Evolutionary conservation across 2,329 filamentous ascomycete genomes (phyloP), one percentile per base, ranked within the genome.

Genomic region (Fusarium clavum): DNA sequence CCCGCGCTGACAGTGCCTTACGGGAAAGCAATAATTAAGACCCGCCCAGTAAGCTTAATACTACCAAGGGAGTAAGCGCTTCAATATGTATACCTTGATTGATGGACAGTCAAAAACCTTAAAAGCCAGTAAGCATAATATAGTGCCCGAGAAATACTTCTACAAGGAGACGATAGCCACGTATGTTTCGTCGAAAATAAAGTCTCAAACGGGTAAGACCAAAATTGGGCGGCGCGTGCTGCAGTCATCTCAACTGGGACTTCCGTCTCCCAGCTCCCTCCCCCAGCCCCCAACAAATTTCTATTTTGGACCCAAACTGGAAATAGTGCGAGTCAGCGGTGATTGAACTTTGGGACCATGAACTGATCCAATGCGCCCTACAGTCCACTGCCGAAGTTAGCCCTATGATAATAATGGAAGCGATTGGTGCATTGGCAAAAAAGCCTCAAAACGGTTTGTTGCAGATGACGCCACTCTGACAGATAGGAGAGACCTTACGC

Each of bases 401-500:
- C 4, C 3, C 3, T 12, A 7, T 0, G 34, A n/a, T 3, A 12
- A n/a, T 6, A 12, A 7, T 10, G 3, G 34, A 3, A 38, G 18
- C 34, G 2, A 12, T 38, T n/a, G 18, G 34, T 4, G 34, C 34
- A n/a, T 4, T 1, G 6, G 34, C 11, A n/a, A 38, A n/a, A 12
- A 12, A 38, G 18, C 34, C 34, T 38, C n/a, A n/a, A n/a, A n/a
- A n/a, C n/a, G n/a, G n/a, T n/a, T 10, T 38, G 10, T 12, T n/a
- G 5, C 6, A 38, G 18, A 38, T 12, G 11, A 9, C 34, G 34
- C 34, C 34, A 38, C 10, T 38, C 34, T 38, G 34, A 38, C 34
- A 38, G 34, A n/a, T 6, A 38, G 34, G 9, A n/a, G 6, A 4
- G 0, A n/a, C 34, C 0, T 38, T n/a, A 7, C 34, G 34, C 18